A percentile compares a stretch with the other conserved stretches of the same genome.
phyloP scores from a whole-genome alignment of 805 yeast genomes.

The Tetrapisispora namnaoensis region DNA sequence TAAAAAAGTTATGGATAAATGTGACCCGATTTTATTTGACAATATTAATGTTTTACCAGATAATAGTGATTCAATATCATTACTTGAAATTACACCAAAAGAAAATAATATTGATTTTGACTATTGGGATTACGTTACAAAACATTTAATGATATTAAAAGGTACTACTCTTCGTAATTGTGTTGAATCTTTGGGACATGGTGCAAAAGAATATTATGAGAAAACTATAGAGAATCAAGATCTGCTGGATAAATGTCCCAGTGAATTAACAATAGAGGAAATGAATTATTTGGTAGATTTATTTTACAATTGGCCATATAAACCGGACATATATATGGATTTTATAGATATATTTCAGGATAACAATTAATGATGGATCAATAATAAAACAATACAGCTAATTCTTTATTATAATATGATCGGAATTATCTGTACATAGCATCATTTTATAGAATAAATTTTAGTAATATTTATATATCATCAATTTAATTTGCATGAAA shows the following conservation, averaged over 20 bases:
- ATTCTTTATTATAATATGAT: too few relatives aligned
- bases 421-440: background rate
- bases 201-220: conserved; percentile 50
- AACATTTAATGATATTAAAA: conserved; percentile 44
- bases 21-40: conserved; percentile 27
- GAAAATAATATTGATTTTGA: conserved; percentile 38
- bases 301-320: conserved; percentile 78
- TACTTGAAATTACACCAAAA: conserved; percentile 49
- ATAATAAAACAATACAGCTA: background rate
- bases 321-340: conserved; percentile 45
- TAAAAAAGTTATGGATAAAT: conserved; percentile 9
- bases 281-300: conserved; percentile 39
- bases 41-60: conserved; percentile 21
- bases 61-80: conserved; percentile 35
- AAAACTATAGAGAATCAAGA: conserved; percentile 27
- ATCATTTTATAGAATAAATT: background rate
- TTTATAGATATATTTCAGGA: conserved; percentile 29
- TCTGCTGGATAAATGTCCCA: conserved; percentile 37
- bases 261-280: conserved; percentile 47
- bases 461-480: background rate
- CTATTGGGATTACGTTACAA: conserved; percentile 58
- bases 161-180: conserved; percentile 38
- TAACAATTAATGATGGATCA: background rate
- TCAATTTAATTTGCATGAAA: too few relatives aligned
- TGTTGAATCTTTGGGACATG: conserved; percentile 62